phyloP scores from a whole-genome alignment of 495 filamentous ascomycete species.

The Hypoxylon trugodes region DNA sequence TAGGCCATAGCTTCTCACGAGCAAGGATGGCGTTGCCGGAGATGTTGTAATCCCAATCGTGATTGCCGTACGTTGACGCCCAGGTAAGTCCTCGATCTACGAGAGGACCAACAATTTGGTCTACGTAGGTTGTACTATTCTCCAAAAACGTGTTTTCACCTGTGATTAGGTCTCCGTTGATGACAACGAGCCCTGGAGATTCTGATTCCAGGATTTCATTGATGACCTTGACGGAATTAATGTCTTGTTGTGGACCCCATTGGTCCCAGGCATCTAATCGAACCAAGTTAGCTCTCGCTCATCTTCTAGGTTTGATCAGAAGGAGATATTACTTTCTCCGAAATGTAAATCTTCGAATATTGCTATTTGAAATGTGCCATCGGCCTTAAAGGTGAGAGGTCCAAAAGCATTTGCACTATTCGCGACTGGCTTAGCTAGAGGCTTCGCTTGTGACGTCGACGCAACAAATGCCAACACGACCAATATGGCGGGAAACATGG shows the following conservation, averaged over 20 bases:
- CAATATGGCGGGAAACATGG: slow-evolving; percentile 13
- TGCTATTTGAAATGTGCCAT: slow-evolving; percentile 59
- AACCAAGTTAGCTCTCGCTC: slow-evolving; percentile 4
- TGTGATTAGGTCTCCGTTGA: slow-evolving; percentile 80
- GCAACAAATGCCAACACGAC: slow-evolving; percentile 1
- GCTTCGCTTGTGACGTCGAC: slow-evolving; percentile 19
- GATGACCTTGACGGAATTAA: slow-evolving; percentile 66
- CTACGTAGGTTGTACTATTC: slow-evolving; percentile 67
- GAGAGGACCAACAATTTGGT: slow-evolving; percentile 67
- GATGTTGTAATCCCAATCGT: slow-evolving; percentile 71
- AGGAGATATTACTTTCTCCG: slow-evolving; percentile 63
- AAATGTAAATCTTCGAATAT: slow-evolving; percentile 77
- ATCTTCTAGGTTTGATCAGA: neutral
- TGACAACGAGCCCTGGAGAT: slow-evolving; percentile 64
- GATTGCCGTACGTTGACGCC: slow-evolving; percentile 80
- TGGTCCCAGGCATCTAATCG: slow-evolving; percentile 55
- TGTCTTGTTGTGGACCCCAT: slow-evolving; percentile 69
- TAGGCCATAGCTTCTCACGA: slow-evolving; percentile 61
- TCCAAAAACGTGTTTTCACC: slow-evolving; percentile 68
- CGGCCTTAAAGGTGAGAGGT: slow-evolving; percentile 50
- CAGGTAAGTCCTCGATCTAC: slow-evolving; percentile 61
- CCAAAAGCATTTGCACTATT: slow-evolving; percentile 28
- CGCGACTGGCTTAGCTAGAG: slow-evolving; percentile 11
- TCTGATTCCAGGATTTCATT: slow-evolving; percentile 67
- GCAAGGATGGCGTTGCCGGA: slow-evolving; percentile 61